Conservation (phyloP, 2,329 filamentous ascomycete genomes). For the Fusarium veterinarium region DNA sequence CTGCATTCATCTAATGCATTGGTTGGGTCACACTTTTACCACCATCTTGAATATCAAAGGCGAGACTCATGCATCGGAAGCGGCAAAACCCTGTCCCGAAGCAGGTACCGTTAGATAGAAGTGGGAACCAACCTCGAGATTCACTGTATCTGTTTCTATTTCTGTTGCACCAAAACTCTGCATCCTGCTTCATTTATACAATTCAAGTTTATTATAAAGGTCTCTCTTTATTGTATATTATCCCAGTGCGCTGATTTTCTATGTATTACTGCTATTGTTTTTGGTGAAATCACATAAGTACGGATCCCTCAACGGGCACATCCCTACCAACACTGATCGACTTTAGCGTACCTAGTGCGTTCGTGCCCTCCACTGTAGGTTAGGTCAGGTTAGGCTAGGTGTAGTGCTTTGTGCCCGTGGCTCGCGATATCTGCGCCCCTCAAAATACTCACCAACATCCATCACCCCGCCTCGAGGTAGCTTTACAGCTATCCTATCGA, state of each 20-base stretch:
- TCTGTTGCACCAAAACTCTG: constrained; percentile 31
- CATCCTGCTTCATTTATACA: constrained; percentile 19
- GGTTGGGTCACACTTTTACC: neutral
- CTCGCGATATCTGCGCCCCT: constrained; percentile 40
- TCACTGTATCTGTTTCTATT: neutral
- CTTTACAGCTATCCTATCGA: constrained; percentile 42
- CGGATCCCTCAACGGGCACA: neutral
- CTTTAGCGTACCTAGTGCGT: constrained; percentile 19
- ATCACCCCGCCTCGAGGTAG: constrained; percentile 43
- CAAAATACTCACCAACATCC: constrained; percentile 37
- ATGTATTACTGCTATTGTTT: constrained; percentile 1
- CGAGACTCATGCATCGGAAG: constrained; percentile 21
- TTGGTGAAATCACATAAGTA: constrained; percentile 19
- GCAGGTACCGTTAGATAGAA: constrained; percentile 13
- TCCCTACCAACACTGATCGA: constrained; percentile 2
- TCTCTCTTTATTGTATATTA: neutral
- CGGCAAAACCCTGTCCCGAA: constrained; percentile 44
- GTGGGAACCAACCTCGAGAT: neutral
- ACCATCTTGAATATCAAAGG: neutral
- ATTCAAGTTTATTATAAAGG: neutral
- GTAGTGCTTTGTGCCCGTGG: constrained; percentile 5
- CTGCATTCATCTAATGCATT: constrained; percentile 2
- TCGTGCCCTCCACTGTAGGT: constrained; percentile 13
- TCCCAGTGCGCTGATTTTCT: constrained; percentile 9
- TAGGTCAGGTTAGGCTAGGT: neutral